phyloP scores from a whole-genome alignment of 140 eudicot genomes.

The Stevia rebaudiana region DNA sequence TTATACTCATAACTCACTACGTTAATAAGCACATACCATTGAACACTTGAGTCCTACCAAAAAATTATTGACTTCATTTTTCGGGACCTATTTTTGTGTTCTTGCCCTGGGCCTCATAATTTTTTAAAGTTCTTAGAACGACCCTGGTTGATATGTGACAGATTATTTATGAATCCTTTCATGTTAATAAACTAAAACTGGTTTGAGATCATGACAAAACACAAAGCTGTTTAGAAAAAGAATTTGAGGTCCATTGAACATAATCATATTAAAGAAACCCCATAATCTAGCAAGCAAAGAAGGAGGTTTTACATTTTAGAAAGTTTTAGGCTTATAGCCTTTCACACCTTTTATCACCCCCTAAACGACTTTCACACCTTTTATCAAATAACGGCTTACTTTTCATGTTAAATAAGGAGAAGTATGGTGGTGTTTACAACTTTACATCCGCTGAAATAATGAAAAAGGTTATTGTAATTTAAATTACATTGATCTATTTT shows the following conservation, averaged over 20 bases:
- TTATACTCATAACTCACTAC: too few species aligned
- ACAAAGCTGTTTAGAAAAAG: background rate
- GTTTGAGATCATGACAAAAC: background rate
- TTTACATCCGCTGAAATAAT: too few species aligned
- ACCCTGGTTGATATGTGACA: too few species aligned
- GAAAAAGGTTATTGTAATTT: too few species aligned
- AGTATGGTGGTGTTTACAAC: background rate
- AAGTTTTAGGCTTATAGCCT: slow-evolving; percentile 10
- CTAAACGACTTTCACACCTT: slow-evolving; percentile 3
- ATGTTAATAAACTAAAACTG: background rate
- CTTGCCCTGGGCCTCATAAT: too few species aligned
- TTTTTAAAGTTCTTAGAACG: too few species aligned
- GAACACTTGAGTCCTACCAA: too few species aligned
- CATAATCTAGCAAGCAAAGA: slow-evolving; percentile 21
- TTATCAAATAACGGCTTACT: slow-evolving; percentile 5
- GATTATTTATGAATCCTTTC: background rate
- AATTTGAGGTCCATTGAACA: slow-evolving; percentile 16
- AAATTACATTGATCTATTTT: too few species aligned
- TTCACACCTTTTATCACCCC: background rate
- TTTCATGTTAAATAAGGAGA: background rate
- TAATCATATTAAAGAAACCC: slow-evolving; percentile 26
- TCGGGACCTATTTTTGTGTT: too few species aligned
- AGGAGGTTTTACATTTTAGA: too few species aligned
- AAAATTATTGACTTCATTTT: too few species aligned
- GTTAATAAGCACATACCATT: too few species aligned